Base-by-base conservation (phyloP, 1,139 yeast species). In the Groenewaldozyma sp. region DNA sequence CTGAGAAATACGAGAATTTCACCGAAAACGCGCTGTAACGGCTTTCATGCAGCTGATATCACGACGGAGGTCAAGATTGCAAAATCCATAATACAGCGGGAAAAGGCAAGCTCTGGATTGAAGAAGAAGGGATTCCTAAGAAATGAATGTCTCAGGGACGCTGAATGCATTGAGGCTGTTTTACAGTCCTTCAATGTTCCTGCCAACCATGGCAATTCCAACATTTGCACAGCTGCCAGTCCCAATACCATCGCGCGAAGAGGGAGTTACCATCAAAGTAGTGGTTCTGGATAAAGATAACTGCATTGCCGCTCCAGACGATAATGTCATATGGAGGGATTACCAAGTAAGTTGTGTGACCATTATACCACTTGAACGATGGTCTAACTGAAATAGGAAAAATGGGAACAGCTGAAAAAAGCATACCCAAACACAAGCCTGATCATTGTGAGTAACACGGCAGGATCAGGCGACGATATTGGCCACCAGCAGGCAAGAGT, bases 211-310 rank as follows among this genome's bases (percentile, higher is more conserved):
- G 16, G 67, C 76, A 0, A 70, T 80, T 7, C 62, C 76, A 18
- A 76, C 79, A 0, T 88, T 91, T 56, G 81, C 76, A 52, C 75
- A 79, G 42, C 56, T 77, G 21, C 70, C 72, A 0, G 53, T 67
- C 3, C 74, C 75, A 0, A 38, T 69, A 17, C 55, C 56, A 10
- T 45, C 45, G 31, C 36, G 38, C n/a, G 33, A 36, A 20, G 40
- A 34, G 40, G 42, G 45, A 1, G 39, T 42, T 46, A 58, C 37
- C 45, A 82, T 87, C 45, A 80, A 75, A 50, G 95, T 93, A 0
- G 72, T 91, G 2, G 93, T 91, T 0, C 67, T 91, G 22, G 99
- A 91, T 58, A 91, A 93, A 59, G 99, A 91, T 61, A 93, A 91
- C 58, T 91, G 97, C 55, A 82, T 91, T 59, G 94, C 98, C 3